Percentiles rank a stretch among this genome's conserved stretches.
phyloP scores from a whole-genome alignment of 164 flowering plant genomes.

The Echeveria elegans region DNA sequence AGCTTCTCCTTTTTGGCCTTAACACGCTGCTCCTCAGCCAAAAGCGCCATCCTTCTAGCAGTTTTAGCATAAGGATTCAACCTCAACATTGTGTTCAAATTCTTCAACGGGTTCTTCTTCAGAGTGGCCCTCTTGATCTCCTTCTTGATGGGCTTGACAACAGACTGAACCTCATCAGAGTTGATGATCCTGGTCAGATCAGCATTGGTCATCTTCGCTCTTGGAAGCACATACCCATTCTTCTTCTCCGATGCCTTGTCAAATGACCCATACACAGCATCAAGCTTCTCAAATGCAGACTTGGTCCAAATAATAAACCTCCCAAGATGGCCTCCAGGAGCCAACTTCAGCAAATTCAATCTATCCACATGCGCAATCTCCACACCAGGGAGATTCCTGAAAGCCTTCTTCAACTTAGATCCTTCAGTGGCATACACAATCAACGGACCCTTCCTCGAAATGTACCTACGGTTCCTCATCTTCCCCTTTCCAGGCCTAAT shows the following conservation, averaged over 20 bases:
- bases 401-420: slow-evolving; percentile 70
- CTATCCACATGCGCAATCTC: background rate
- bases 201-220: background rate
- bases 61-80: background rate
- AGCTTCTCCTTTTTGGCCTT: background rate
- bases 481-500: slow-evolving; percentile 87
- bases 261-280: slow-evolving; percentile 65
- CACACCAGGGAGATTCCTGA: slow-evolving; percentile 36
- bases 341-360: slow-evolving; percentile 66
- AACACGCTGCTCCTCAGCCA: background rate
- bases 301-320: slow-evolving; percentile 54
- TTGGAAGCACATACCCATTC: slow-evolving; percentile 40
- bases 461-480: slow-evolving; percentile 39
- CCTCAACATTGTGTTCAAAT: background rate
- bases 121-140: background rate
- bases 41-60: background rate
- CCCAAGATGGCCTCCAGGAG: slow-evolving; percentile 73
- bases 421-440: slow-evolving; percentile 73
- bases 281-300: slow-evolving; percentile 82
- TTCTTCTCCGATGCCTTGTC: slow-evolving; percentile 73
- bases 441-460: background rate
- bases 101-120: background rate
- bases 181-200: background rate
- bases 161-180: background rate
- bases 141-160: background rate